These are phyloP conservation scores for Calamus simplicifolius DNA, from an alignment of 176 grass and related monocot species.

Conservation along the genomic window DNA sequence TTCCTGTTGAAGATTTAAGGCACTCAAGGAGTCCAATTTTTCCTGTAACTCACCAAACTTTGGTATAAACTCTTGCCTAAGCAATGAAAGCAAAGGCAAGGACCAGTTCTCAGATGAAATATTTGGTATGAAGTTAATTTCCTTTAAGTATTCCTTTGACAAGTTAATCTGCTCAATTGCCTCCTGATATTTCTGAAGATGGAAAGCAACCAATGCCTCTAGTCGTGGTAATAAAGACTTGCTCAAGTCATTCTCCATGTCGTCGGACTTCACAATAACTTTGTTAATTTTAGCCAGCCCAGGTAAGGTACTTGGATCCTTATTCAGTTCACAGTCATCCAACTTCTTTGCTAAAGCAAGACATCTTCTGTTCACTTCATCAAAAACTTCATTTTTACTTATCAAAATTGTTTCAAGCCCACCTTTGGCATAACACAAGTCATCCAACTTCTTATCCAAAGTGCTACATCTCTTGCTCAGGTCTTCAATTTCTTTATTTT, in stretches of 20 bases:
- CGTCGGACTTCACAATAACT: slow-evolving; percentile 18
- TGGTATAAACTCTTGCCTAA: slow-evolving; percentile 50
- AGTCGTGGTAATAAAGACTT: slow-evolving; percentile 55
- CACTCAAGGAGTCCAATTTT: slow-evolving; percentile 49
- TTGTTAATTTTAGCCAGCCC: slow-evolving; percentile 16
- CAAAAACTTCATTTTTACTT: slow-evolving; percentile 32
- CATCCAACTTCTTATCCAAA: slow-evolving; percentile 52
- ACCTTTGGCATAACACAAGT: slow-evolving; percentile 44
- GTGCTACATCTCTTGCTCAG: slow-evolving; percentile 51
- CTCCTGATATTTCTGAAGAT: slow-evolving; percentile 55
- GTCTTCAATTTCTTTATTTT: slow-evolving; percentile 74
- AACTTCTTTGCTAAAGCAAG: slow-evolving; percentile 51
- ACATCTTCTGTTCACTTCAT: slow-evolving; percentile 56
- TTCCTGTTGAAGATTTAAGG: slow-evolving; percentile 59
- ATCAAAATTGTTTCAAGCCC: slow-evolving; percentile 48
- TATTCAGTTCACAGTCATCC: slow-evolving; percentile 19
- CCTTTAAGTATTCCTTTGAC: slow-evolving; percentile 70
- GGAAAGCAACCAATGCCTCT: slow-evolving; percentile 52
- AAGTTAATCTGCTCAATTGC: slow-evolving; percentile 49
- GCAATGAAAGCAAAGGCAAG: slow-evolving; percentile 46
- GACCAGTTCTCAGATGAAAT: slow-evolving; percentile 59
- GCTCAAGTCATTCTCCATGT: slow-evolving; percentile 40
- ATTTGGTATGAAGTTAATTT: slow-evolving; percentile 36
- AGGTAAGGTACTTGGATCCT: slow-evolving; percentile 12
- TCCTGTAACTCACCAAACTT: slow-evolving; percentile 38